Evolutionary conservation across 1,139 yeast genomes (phyloP).

Genomic region (Geotrichum reessii): DNA sequence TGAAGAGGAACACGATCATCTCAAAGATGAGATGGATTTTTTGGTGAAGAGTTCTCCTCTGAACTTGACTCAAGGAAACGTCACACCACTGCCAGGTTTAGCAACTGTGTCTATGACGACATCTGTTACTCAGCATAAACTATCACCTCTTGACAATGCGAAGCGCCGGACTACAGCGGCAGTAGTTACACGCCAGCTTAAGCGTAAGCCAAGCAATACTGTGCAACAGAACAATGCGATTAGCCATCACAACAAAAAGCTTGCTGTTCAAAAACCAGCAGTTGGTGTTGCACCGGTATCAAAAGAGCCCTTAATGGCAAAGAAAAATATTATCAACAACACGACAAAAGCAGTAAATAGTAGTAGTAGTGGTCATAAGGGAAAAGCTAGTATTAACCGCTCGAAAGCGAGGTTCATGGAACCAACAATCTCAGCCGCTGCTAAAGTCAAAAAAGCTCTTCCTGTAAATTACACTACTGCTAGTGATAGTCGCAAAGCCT

Average conservation of each 20-base stretch:
- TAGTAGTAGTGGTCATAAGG: neutral
- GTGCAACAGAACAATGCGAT: neutral
- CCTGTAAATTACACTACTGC: neutral
- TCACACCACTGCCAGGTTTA: neutral
- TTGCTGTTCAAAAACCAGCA: neutral
- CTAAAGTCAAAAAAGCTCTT: constrained; percentile 1
- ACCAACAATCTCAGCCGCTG: constrained; percentile 15
- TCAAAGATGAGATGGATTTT: neutral
- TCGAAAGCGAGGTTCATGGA: constrained; percentile 10
- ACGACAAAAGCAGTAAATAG: neutral
- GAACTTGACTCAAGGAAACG: neutral
- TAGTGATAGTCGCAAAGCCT: neutral
- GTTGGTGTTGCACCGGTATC: neutral
- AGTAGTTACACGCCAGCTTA: neutral
- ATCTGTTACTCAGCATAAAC: neutral
- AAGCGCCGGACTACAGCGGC: neutral
- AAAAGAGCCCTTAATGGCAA: neutral
- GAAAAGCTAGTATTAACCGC: neutral
- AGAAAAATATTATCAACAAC: no score
- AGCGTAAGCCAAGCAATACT: neutral
- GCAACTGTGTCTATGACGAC: neutral
- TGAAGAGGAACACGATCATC: constrained; percentile 8
- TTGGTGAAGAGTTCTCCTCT: constrained; percentile 6
- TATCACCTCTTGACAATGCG: neutral
- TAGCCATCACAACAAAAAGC: neutral